Evolutionary conservation across 768 basidiomycete species (phyloP), one percentile per base, ranked within the genome.

Genomic region (Naganishia onofrii): DNA sequence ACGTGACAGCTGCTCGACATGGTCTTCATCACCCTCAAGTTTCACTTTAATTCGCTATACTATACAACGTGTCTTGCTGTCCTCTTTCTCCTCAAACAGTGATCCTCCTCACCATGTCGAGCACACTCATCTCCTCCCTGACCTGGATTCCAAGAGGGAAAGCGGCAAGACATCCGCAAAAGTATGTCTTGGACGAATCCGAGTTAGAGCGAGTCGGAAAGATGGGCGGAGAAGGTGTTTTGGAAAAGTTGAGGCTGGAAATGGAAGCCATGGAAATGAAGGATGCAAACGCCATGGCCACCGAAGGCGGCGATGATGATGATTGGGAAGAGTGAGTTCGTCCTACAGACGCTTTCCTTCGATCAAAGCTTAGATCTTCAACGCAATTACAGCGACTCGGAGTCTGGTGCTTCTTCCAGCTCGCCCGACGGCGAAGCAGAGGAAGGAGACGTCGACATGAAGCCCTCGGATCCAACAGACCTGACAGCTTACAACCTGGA

Each of bases 201-300:
- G 96, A 99, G 81, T 84, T 98, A 15, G 87, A 90, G 77, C 87
- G 96, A 29, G 91, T 98, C 60, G 92, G 92, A 74, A 85, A 88
- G 26, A 85, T 99, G 29, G 92, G 93, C 17, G 93, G 95, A 73
- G 92, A 93, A 83, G 93, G 93, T 10, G 87, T 88, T 68, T 83
- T 87, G 74, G 93, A 94, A 80, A 85, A 94, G 21, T 87, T 91
- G 83, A 86, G 88, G 31, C 91, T 91, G 34, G 90, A 89, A 80
- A 84, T 88, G 71, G 89, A 88, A 28, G 89, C 88, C 12, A 84
- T 87, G 66, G 84, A 85, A 31, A 91, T 92, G 86, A 87, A 86
- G 0, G 84, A 84, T 72, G 87, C 87, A 3, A 86, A 84, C 0
- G 88, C 88, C 71, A 88, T 84, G 3, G 87, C 86, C 0, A 89